A percentile compares a stretch with the other conserved stretches of the same genome.
Conservation (phyloP, 163 green algal genomes). For the Trebouxiophyceae sp. region DNA sequence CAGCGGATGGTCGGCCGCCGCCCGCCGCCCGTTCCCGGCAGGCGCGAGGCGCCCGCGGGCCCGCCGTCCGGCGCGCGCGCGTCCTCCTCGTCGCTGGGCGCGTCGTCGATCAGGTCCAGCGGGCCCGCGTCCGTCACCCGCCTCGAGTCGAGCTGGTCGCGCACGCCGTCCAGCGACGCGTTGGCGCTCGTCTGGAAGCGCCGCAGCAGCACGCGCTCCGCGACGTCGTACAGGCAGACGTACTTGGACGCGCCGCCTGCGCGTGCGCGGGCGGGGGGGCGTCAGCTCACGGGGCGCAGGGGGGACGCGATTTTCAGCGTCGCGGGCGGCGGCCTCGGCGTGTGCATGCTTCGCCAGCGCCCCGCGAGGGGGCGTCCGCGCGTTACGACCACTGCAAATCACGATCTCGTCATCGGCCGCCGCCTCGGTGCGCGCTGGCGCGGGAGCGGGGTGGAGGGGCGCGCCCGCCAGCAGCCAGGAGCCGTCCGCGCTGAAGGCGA, state of each 20-base stretch:
- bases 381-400: too few species aligned
- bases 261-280: too few species aligned
- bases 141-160: slow-evolving; percentile 85
- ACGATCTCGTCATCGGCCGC: too few species aligned
- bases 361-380: too few species aligned
- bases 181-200: slow-evolving; percentile 79
- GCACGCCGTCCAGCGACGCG: slow-evolving; percentile 79
- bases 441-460: too few species aligned
- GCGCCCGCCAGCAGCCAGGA: slow-evolving; percentile 74
- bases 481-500: slow-evolving; percentile 87
- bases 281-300: too few species aligned
- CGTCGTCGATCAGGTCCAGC: slow-evolving; percentile 70
- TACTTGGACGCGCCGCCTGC: slow-evolving; percentile 32
- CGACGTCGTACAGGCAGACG: slow-evolving; percentile 93
- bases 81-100: slow-evolving; percentile 46
- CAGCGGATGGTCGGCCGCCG: slow-evolving; percentile 6
- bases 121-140: slow-evolving; percentile 86
- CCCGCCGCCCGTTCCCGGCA: slow-evolving; percentile 30
- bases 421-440: too few species aligned
- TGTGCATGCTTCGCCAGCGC: too few species aligned
- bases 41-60: slow-evolving; percentile 6
- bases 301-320: too few species aligned
- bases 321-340: too few species aligned
- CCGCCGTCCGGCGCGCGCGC: slow-evolving; percentile 17
- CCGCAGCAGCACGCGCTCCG: slow-evolving; percentile 78